phyloP scores from a whole-genome alignment of 106 monocot genomes.

The Acorus calamus region DNA sequence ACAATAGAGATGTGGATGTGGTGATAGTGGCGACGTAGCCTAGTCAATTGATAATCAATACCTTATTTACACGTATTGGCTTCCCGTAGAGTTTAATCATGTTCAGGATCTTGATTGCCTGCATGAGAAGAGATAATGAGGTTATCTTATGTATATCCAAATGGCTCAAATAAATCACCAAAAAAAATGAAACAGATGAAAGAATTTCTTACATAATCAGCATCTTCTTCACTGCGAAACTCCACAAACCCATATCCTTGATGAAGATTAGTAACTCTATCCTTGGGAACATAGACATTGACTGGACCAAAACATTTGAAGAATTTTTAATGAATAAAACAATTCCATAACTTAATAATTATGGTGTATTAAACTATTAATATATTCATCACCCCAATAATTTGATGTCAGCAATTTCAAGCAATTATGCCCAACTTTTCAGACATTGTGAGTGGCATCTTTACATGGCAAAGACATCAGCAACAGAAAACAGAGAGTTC shows the following conservation, averaged over 20 bases:
- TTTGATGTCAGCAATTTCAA: too few relatives aligned
- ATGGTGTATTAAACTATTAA: too few relatives aligned
- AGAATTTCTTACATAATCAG: slow-evolving; percentile 75
- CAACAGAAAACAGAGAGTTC: too few relatives aligned
- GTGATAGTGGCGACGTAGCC: not conserved
- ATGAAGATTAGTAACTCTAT: slow-evolving; percentile 98
- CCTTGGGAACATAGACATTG: slow-evolving; percentile 98
- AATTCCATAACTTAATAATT: too few relatives aligned
- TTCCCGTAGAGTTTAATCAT: slow-evolving; percentile 98
- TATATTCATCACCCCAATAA: too few relatives aligned
- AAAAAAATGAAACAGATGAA: not conserved
- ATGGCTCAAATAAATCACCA: not conserved
- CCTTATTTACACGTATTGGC: slow-evolving; percentile 96
- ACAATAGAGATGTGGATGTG: not conserved
- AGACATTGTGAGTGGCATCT: too few relatives aligned
- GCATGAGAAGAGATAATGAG: slow-evolving; percentile 2
- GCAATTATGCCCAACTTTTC: too few relatives aligned
- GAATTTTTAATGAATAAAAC: not conserved
- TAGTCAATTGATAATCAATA: slow-evolving; percentile 1
- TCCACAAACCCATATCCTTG: slow-evolving; percentile 98
- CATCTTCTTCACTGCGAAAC: slow-evolving; percentile 95
- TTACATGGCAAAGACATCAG: too few relatives aligned
- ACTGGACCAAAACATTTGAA: slow-evolving; percentile 36
- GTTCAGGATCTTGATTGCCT: slow-evolving; percentile 97
- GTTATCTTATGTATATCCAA: not conserved